Base-by-base conservation (phyloP, 1,284 basidiomycete genomes). In the Cryptococcus sp. region DNA sequence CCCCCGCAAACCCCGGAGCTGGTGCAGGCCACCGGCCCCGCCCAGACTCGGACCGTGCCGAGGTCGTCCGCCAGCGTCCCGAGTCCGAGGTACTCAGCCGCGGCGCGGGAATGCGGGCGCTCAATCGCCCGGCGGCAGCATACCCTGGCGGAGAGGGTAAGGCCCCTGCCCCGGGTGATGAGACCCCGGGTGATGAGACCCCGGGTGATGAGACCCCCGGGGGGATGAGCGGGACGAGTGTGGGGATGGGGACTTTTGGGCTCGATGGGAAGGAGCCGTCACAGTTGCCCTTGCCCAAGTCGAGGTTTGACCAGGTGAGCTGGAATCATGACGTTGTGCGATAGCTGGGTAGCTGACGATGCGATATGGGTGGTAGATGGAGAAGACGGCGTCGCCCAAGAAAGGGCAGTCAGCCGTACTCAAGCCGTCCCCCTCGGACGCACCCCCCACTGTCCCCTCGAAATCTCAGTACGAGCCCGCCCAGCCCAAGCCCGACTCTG, bases 231-330 rank as follows among this genome's bases (percentile, higher is more conserved):
- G 40, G 38, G 21, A 55, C 50, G 12, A 66, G 64, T 52, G 54
- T 56, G 7, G 68, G 67, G 11, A 68, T 69, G 67, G 67, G 66
- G 2, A 68, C 69, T 1, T 70, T 70, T 47, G 68, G 70, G 4
- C 33, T 53, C 12, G 67, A 67, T 11, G 20, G 45, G 24, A 49
- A 49, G 44, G 47, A 49, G 44, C 36, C 28, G 16, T 33, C 39
- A 36, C 23, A 28, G 7, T 50, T 42, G 51, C 52, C 11, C 13
- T 49, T 20, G 37, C 23, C 46, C 3, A 20, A 46, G 24, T 33
- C 28, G 5, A 33, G 28, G 28, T 33, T 5, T 33, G 28, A 33
- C 28, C 28, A 33, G 28, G 28, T 33, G 28, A 33, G 28, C 28
- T 33, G 9, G n/a, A n/a, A n/a, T n/a, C n/a, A n/a, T n/a, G n/a